A percentile compares a stretch with the other conserved stretches of the same genome.
These are phyloP conservation scores for Pseudogymnoascus sp. DNA, from an alignment of 2,329 filamentous ascomycete species.

Conservation along the genomic window DNA sequence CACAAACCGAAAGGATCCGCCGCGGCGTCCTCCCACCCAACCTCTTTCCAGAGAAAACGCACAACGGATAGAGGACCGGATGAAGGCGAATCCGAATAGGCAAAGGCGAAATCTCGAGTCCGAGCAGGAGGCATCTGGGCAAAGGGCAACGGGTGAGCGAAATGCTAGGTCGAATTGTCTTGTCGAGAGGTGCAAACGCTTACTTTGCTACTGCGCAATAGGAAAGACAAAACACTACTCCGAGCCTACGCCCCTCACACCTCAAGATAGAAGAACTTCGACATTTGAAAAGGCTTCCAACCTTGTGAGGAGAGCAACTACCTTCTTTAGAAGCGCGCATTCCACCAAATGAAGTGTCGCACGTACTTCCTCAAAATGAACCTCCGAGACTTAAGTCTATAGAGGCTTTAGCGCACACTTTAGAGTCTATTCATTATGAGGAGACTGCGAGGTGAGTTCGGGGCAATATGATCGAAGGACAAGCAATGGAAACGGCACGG, in stretches of 20 bases:
- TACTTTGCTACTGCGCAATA: not conserved
- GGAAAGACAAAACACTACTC: not conserved
- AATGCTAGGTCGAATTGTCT: not conserved
- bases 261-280: not conserved
- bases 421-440: not conserved
- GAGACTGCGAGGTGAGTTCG: not conserved
- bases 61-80: not conserved
- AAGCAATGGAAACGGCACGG: not conserved
- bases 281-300: not conserved
- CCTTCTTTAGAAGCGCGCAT: not conserved
- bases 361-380: not conserved
- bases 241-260: not conserved
- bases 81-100: not conserved
- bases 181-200: not conserved
- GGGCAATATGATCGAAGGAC: not conserved
- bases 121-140: not conserved
- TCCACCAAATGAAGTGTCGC: not conserved
- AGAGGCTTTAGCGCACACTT: not conserved
- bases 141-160: not conserved
- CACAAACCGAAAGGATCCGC: not conserved
- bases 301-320: not conserved
- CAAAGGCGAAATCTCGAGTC: not conserved
- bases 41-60: not conserved
- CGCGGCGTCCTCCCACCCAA: not conserved
- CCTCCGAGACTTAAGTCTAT: not conserved